Evolutionary conservation across 208 protist species (phyloP).

Genomic region (Trypanosoma conorhini): DNA sequence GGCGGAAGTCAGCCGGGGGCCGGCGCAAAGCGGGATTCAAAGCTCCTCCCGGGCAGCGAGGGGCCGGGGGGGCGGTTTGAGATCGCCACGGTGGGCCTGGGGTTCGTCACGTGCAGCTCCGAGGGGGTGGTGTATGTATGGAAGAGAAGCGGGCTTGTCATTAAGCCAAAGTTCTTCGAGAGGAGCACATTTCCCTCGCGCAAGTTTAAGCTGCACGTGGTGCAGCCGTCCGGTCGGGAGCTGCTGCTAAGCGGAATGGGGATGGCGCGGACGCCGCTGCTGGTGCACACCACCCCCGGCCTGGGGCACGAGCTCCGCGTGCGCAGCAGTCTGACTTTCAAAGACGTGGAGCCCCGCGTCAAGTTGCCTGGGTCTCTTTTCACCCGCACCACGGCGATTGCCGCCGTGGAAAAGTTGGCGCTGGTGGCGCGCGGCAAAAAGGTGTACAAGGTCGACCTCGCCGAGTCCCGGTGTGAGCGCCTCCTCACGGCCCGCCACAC

Average conservation of each 20-base stretch:
- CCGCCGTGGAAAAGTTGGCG: conserved; percentile 19
- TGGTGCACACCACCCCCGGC: conserved; percentile 31
- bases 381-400: conserved; percentile 28
- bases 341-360: conserved; percentile 24
- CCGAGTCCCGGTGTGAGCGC: conserved; percentile 8
- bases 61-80: conserved; percentile 14
- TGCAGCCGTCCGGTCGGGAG: conserved; percentile 25
- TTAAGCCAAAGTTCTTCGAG: conserved; percentile 19
- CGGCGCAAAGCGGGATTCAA: neutral
- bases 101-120: conserved; percentile 60
- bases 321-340: conserved; percentile 22
- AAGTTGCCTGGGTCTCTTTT: conserved; percentile 6
- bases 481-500: conserved; percentile 18
- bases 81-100: conserved; percentile 41
- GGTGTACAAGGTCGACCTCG: conserved; percentile 34
- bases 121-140: conserved; percentile 68
- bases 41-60: neutral
- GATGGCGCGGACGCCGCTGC: neutral
- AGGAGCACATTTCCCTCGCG: conserved; percentile 16
- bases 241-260: conserved; percentile 20
- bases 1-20: neutral
- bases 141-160: conserved; percentile 26
- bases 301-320: conserved; percentile 20
- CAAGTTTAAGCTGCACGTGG: conserved; percentile 17
- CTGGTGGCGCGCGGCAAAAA: conserved; percentile 34